phyloP scores from a whole-genome alignment of 305 asterid species.

The Salvia sclarea region DNA sequence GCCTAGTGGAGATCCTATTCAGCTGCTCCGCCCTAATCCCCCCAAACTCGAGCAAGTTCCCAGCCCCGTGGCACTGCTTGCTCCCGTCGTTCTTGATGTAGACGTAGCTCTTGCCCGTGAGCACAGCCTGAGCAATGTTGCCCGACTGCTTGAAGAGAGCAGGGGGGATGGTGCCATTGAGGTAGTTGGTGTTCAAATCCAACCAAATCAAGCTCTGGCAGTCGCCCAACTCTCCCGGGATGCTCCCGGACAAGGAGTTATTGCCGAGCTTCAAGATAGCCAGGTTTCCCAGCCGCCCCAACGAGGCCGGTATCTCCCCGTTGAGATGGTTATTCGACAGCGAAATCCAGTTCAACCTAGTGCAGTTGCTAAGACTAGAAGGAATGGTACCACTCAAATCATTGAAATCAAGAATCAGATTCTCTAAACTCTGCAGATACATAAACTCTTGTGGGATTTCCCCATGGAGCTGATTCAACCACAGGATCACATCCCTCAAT shows the following conservation, averaged over 20 bases:
- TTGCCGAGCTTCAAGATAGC: slow-evolving; percentile 63
- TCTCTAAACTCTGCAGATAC: slow-evolving; percentile 50
- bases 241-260: slow-evolving; percentile 56
- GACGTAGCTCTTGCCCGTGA: slow-evolving; percentile 69
- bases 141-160: slow-evolving; percentile 84
- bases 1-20: slow-evolving; percentile 63
- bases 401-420: slow-evolving; percentile 71
- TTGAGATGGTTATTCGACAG: slow-evolving; percentile 54
- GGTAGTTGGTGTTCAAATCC: slow-evolving; percentile 68
- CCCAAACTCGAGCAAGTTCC: slow-evolving; percentile 86
- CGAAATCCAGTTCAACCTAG: slow-evolving; percentile 66
- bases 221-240: slow-evolving; percentile 75
- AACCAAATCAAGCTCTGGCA: slow-evolving; percentile 81
- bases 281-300: slow-evolving; percentile 54
- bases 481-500: slow-evolving; percentile 53
- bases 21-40: slow-evolving; percentile 75
- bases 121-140: slow-evolving; percentile 57
- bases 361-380: slow-evolving; percentile 58
- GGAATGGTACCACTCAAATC: slow-evolving; percentile 64
- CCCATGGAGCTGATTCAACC: slow-evolving; percentile 68
- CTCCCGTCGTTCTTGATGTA: slow-evolving; percentile 87
- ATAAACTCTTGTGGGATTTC: slow-evolving; percentile 72
- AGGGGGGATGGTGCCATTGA: slow-evolving; percentile 71
- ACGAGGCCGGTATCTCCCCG: slow-evolving; percentile 63
- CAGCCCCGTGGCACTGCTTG: slow-evolving; percentile 86